Base-by-base conservation (phyloP, 2,329 filamentous ascomycete genomes). In the Sphaerulina vaccinii region DNA sequence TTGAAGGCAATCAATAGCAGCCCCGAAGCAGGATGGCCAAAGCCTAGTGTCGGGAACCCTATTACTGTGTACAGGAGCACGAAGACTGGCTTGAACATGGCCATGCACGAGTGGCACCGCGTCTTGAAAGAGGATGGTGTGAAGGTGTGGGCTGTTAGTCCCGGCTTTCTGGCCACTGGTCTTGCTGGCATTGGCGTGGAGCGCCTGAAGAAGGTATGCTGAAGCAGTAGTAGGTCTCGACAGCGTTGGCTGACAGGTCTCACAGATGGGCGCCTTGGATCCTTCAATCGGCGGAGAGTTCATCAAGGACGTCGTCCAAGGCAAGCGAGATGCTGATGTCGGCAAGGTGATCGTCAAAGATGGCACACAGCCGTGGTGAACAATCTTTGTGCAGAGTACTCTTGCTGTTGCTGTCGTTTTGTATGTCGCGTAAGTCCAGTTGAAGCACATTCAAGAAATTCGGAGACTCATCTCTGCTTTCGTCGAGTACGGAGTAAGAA, bases 81-180 rank as follows among this genome's bases (percentile, higher is more conserved):
- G 23, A 79, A 79, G 63, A 68, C 71, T 3, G 77, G 71, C 1
- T 45, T 79, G 57, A 79, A 76, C 33, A 79, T 79, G 67, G 29
- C 77, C 57, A 75, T 76, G 70, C 56, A 78, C 40, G 70, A 76
- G 11, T 82, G 77, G 76, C 54, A 65, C 27, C 65, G 68, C 23
- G 58, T 66, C 10, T 57, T 75, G 49, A 65, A 68, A 55, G 63
- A 69, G 4, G 73, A 76, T 53, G 70, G 71, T 0, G 72, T 79
- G 22, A 80, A 79, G 56, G 73, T 79, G 0, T 79, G 73, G 56
- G 65, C 59, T 0, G 69, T 77, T 2, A 70, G 68, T 52, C 76
- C 76, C 0, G 76, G 77, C 0, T 70, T 77, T 47, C 61, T 78
- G 52, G 75, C 73, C 1, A 79, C 75, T 1, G 68, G 68, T 3